These are phyloP conservation scores for Ajuga chamaepitys DNA, from an alignment of 257 asterid species.

Conservation along the genomic window DNA sequence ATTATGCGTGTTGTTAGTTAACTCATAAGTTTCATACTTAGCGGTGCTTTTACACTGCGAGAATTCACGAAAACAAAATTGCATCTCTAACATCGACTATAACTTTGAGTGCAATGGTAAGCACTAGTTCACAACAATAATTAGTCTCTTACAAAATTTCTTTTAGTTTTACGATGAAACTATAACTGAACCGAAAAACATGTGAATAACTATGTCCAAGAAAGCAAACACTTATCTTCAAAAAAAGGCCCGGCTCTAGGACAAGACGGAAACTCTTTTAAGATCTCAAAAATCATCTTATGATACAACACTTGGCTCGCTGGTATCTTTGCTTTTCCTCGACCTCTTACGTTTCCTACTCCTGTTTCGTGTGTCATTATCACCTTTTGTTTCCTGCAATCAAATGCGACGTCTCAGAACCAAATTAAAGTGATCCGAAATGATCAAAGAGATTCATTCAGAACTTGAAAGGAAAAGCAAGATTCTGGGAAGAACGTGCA, in stretches of 20 bases:
- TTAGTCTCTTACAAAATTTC: too few species aligned
- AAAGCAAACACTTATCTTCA: too few species aligned
- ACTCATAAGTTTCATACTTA: too few species aligned
- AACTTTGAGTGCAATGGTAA: too few species aligned
- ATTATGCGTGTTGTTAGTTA: too few species aligned
- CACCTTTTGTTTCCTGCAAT: conserved; percentile 23
- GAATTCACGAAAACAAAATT: neutral
- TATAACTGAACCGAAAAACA: too few species aligned
- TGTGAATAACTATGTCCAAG: too few species aligned
- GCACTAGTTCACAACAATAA: too few species aligned
- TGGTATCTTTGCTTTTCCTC: conserved; percentile 27
- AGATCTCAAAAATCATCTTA: neutral
- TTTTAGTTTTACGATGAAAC: too few species aligned
- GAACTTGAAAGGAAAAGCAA: neutral
- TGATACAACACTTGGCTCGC: conserved; percentile 8
- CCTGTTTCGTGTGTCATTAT: conserved; percentile 14
- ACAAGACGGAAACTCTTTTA: neutral
- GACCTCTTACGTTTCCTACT: conserved; percentile 39
- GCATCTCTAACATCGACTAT: neutral
- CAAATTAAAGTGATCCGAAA: neutral
- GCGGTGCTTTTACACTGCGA: too few species aligned
- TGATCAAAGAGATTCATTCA: neutral
- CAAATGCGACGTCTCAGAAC: conserved; percentile 11
- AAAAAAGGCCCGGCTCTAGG: conserved; percentile 1
- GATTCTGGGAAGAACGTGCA: too few species aligned